A percentile compares a stretch with the other conserved stretches of the same genome.
These are phyloP conservation scores for Colletotrichum orbiculare DNA, from an alignment of 2,329 filamentous ascomycete genomes.

Conservation along the genomic window DNA sequence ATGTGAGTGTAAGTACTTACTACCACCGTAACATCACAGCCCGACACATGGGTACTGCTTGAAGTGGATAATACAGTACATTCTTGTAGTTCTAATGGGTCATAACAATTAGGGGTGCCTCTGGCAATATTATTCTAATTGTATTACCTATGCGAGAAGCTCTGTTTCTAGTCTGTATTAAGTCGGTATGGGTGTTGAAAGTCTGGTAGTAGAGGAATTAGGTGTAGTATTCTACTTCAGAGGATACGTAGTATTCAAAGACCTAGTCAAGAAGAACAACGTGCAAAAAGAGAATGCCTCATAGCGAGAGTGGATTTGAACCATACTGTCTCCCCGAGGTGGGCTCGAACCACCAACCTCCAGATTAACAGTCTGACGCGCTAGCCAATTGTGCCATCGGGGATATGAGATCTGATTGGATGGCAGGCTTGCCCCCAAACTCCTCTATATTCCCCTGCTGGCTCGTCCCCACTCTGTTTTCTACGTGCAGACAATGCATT, in stretches of 20 bases:
- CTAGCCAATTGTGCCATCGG: conserved; percentile 37
- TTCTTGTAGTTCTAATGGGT: too few species aligned
- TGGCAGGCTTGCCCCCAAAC: fast-evolving
- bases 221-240: background rate
- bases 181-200: background rate
- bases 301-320: background rate
- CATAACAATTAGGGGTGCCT: too few species aligned
- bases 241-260: too few species aligned
- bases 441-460: too few species aligned
- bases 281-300: background rate
- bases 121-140: too few species aligned
- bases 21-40: too few species aligned
- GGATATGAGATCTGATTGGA: conserved; percentile 31
- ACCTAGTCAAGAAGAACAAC: background rate
- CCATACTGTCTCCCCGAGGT: conserved; percentile 28
- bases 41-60: too few species aligned
- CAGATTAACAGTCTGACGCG: conserved; percentile 37
- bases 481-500: background rate
- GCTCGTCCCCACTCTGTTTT: too few species aligned
- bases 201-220: background rate
- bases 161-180: too few species aligned
- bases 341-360: conserved; percentile 37
- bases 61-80: too few species aligned
- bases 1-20: too few species aligned
- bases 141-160: too few species aligned